Percentiles rank a stretch among this genome's conserved stretches.
These are phyloP conservation scores for Lodderomyces parapsilosis DNA, from an alignment of 1,139 yeast genomes.

Conservation along the genomic window DNA sequence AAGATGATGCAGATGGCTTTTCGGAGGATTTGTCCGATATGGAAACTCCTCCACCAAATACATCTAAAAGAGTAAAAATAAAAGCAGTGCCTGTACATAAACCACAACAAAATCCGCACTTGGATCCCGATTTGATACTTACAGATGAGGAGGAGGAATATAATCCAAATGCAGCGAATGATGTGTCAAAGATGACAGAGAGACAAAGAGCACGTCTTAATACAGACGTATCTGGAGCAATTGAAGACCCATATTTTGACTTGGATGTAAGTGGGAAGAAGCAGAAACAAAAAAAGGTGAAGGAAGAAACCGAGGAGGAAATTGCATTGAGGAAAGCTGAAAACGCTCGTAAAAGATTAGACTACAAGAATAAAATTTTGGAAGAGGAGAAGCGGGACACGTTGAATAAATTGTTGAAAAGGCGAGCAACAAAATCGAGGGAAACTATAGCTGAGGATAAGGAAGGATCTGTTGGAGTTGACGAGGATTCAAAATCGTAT, in stretches of 20 bases:
- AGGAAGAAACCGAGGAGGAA: slow-evolving; percentile 79
- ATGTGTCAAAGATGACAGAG: slow-evolving; percentile 58
- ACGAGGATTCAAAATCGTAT: slow-evolving; percentile 22
- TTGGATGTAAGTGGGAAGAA: slow-evolving; percentile 26
- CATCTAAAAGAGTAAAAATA: slow-evolving; percentile 9
- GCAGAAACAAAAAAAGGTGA: slow-evolving; percentile 25
- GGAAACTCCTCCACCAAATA: slow-evolving; percentile 5
- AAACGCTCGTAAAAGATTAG: slow-evolving; percentile 83
- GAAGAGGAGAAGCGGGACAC: slow-evolving; percentile 95
- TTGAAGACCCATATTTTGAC: slow-evolving; percentile 23
- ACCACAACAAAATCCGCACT: slow-evolving; percentile 21
- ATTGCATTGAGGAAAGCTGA: slow-evolving; percentile 80
- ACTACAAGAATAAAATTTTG: slow-evolving; percentile 74
- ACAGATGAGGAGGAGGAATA: slow-evolving; percentile 48
- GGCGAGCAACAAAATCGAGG: slow-evolving; percentile 73
- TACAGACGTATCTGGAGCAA: slow-evolving; percentile 16
- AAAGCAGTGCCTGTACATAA: slow-evolving; percentile 10
- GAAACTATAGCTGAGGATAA: slow-evolving; percentile 32
- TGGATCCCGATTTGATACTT: slow-evolving; percentile 40
- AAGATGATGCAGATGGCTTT: slow-evolving; percentile 31
- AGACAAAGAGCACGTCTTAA: slow-evolving; percentile 56
- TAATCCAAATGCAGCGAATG: slow-evolving; percentile 42
- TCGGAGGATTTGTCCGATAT: slow-evolving; percentile 24
- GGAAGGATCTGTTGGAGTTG: slow-evolving; percentile 34
- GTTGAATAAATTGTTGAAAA: slow-evolving; percentile 75